Evolutionary conservation across 179 eudicot species (phyloP), one percentile per base, ranked within the genome.

Genomic region (Carnegiea gigantea): DNA sequence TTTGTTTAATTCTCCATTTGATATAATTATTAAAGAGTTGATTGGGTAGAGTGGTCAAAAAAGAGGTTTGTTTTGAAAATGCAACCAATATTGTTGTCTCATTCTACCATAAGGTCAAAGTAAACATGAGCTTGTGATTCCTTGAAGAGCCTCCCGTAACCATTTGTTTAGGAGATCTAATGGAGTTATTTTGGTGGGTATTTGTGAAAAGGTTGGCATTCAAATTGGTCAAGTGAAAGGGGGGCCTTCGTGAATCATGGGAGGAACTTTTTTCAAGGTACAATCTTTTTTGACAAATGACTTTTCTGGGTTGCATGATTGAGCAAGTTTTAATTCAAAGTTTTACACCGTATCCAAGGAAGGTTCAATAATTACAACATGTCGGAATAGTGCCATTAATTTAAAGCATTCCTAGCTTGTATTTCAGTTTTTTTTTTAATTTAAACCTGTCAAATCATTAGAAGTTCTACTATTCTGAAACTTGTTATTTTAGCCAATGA

Each of bases 41-140:
- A 54, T 68, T 79, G 51, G 75, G 44, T 78, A 78, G 33, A 28
- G 33, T 51, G 36, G 81, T 79, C 76, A 79, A 79, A 40, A 48
- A 70, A 24, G 49, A 13, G n/a, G 73, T 46, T 65, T 9, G 33
- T 51, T 30, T 68, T 79, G 67, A 21, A 18, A 70, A 70, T 62
- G 38, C 28, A 28, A 51, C 46, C 73, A 79, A 79, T 67, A 21
- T 48, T 40, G 24, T 79, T 49, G 21, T 18, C 70, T 40, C 24
- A n/a, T 24, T 67, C 24, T 79, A 40, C n/a, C 33, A 51, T 24
- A 44, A 44, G 24, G 49, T 78, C 81, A 49, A 79, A 79, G 21
- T 11, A 70, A 5, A 36, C 73, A 78, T 48, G 60, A 28, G 9
- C n/a, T 78, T 48, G 28, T 67, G 74, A 67, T 67, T 65, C 60